Evolutionary conservation across 257 asterid species (phyloP).

Genomic region (Przewalskia tangutica): DNA sequence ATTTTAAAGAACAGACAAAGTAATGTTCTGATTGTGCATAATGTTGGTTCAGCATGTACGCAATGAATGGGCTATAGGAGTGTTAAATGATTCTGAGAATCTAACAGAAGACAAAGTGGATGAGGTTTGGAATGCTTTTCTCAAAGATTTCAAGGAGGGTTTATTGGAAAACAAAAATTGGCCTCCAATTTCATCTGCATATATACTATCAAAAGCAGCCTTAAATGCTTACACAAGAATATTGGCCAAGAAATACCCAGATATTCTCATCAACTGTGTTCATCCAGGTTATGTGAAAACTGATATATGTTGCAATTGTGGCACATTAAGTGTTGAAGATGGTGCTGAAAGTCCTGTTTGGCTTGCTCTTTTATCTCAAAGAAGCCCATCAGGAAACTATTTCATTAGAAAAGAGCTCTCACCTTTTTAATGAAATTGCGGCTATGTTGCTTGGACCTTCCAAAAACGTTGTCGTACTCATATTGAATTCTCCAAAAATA

Average conservation of each 20-base stretch:
- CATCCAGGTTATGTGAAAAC: constrained; percentile 52
- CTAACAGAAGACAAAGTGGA: constrained; percentile 42
- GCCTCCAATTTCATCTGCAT: constrained; percentile 24
- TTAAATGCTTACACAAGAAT: constrained; percentile 50
- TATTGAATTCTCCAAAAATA: neutral
- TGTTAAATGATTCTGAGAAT: constrained; percentile 22
- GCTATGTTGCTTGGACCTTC: too few species aligned
- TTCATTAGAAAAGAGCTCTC: constrained; percentile 20
- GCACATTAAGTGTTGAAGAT: constrained; percentile 28
- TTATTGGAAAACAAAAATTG: constrained; percentile 35
- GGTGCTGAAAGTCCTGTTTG: constrained; percentile 44
- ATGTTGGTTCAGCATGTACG: constrained; percentile 22
- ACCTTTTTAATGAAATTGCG: constrained; percentile 12
- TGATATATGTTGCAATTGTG: constrained; percentile 34
- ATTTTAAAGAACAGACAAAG: neutral
- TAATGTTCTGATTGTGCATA: neutral
- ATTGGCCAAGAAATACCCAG: constrained; percentile 29
- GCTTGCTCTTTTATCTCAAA: constrained; percentile 39
- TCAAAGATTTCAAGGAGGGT: constrained; percentile 41
- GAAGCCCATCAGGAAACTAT: constrained; percentile 44
- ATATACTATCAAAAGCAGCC: constrained; percentile 40
- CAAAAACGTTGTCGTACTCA: too few species aligned
- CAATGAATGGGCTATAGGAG: constrained; percentile 31
- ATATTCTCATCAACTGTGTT: constrained; percentile 29
- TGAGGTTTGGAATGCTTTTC: constrained; percentile 33